These are phyloP conservation scores for Microthyrium microscopicum DNA, from an alignment of 2,329 filamentous ascomycete genomes.

Conservation along the genomic window DNA sequence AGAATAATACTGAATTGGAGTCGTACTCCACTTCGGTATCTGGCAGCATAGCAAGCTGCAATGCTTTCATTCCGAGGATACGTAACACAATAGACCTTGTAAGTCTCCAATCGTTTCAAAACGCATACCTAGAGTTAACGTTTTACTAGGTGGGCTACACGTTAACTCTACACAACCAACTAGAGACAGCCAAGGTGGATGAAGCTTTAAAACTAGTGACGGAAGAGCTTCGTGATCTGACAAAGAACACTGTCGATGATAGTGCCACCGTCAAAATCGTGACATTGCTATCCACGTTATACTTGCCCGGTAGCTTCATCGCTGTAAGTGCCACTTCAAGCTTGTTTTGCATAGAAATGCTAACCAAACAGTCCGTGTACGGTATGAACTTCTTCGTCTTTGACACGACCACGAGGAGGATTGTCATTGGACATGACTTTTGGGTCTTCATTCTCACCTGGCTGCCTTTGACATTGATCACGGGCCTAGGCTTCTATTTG, in stretches of 20 bases:
- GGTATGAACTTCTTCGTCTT: constrained; percentile 5
- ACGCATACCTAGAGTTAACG: background rate
- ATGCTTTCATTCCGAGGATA: background rate
- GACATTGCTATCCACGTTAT: constrained; percentile 14
- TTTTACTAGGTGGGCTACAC: constrained; percentile 9
- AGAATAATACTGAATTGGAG: too few relatives aligned
- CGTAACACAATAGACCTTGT: constrained; percentile 4
- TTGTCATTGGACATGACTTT: constrained; percentile 2
- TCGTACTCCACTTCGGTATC: background rate
- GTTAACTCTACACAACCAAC: constrained; percentile 9
- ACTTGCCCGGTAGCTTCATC: constrained; percentile 14
- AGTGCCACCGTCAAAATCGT: constrained; percentile 14
- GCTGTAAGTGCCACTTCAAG: constrained; percentile 9
- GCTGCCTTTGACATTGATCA: constrained; percentile 2
- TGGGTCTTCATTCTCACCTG: constrained; percentile 5
- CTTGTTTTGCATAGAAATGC: constrained; percentile 5
- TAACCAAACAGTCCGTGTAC: background rate
- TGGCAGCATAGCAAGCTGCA: background rate
- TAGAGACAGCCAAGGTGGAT: constrained; percentile 9
- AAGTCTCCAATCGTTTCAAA: background rate
- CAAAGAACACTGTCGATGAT: constrained; percentile 13
- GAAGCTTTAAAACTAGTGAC: constrained; percentile 10
- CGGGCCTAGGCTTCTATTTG: too few relatives aligned
- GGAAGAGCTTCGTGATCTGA: constrained; percentile 11
- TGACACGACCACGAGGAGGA: background rate